Conservation (phyloP, 2,329 filamentous ascomycete species). For the Paecilomyces niveus region DNA sequence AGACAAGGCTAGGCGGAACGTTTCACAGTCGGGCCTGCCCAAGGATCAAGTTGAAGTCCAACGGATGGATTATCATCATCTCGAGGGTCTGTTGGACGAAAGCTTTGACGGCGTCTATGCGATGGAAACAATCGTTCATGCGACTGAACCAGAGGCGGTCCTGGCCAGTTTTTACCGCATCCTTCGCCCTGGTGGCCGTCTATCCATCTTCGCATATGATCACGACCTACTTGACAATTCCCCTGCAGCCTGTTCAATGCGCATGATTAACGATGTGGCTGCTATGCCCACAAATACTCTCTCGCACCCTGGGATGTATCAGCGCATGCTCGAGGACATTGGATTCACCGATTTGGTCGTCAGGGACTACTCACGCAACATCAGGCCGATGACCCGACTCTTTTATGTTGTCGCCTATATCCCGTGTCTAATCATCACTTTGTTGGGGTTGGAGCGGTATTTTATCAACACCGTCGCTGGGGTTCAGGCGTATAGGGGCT, state of each 20-base stretch:
- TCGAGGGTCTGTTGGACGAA: slow-evolving; percentile 31
- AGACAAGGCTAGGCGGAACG: slow-evolving; percentile 35
- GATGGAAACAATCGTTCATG: slow-evolving; percentile 52
- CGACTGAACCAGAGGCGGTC: slow-evolving; percentile 40
- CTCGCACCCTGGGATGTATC: slow-evolving; percentile 34
- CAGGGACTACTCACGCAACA: slow-evolving; percentile 40
- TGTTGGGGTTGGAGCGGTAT: slow-evolving; percentile 38
- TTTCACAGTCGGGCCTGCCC: slow-evolving; percentile 15
- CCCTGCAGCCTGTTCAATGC: slow-evolving; percentile 23
- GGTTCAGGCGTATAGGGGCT: slow-evolving; percentile 27
- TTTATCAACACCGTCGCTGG: slow-evolving; percentile 47
- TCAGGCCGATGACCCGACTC: slow-evolving; percentile 42
- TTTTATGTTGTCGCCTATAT: slow-evolving; percentile 43
- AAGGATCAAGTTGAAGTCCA: slow-evolving; percentile 26
- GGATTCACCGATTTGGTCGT: slow-evolving; percentile 42
- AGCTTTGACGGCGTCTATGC: slow-evolving; percentile 49
- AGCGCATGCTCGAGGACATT: slow-evolving; percentile 31
- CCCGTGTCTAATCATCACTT: slow-evolving; percentile 39
- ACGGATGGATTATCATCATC: slow-evolving; percentile 47
- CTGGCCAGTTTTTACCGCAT: slow-evolving; percentile 43
- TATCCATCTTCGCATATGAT: slow-evolving; percentile 45
- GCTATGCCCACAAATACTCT: slow-evolving; percentile 41
- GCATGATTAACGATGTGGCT: slow-evolving; percentile 35
- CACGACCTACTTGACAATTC: slow-evolving; percentile 26
- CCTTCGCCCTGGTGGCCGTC: slow-evolving; percentile 40